These are phyloP conservation scores for Eucalyptus erythrocorys DNA, from an alignment of 345 rosid genomes.

Conservation along the genomic window DNA sequence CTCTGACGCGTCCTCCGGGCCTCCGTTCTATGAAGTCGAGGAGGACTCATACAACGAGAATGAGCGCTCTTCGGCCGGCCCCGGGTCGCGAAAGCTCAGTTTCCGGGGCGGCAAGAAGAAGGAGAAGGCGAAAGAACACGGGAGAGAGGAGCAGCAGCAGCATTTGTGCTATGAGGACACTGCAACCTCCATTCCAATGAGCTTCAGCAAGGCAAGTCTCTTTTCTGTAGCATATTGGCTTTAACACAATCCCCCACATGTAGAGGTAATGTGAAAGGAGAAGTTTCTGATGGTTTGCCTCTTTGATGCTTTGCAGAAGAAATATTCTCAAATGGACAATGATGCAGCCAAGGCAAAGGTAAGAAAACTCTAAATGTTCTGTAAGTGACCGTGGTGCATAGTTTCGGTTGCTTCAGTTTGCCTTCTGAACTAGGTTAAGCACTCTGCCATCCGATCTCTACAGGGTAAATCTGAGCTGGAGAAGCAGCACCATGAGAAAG, in stretches of 20 bases:
- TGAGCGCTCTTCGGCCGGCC: not conserved
- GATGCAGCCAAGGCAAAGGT: not conserved
- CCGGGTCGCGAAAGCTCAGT: not conserved
- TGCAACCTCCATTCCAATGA: slow-evolving; percentile 49
- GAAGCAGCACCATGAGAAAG: not conserved
- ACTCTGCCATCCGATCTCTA: not conserved
- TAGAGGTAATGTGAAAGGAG: not conserved
- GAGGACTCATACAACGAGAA: slow-evolving; percentile 23
- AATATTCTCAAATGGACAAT: not conserved
- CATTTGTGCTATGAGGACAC: slow-evolving; percentile 62
- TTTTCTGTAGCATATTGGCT: not conserved
- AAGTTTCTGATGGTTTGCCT: not conserved
- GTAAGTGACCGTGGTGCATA: not conserved
- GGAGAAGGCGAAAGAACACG: slow-evolving; percentile 12
- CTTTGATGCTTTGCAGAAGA: not conserved
- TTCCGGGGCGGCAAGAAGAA: not conserved
- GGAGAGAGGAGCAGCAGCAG: slow-evolving; percentile 5
- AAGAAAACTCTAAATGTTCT: not conserved
- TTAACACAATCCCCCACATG: not conserved
- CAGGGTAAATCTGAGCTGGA: not conserved
- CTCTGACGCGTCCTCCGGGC: slow-evolving; percentile 90
- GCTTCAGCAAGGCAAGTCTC: slow-evolving; percentile 28
- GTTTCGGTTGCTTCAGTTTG: no score
- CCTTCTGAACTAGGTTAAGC: not conserved
- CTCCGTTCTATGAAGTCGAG: slow-evolving; percentile 30